Evolutionary conservation across 2,329 filamentous ascomycete genomes (phyloP), one percentile per base, ranked within the genome.

Genomic region (Ilyonectria sp.): DNA sequence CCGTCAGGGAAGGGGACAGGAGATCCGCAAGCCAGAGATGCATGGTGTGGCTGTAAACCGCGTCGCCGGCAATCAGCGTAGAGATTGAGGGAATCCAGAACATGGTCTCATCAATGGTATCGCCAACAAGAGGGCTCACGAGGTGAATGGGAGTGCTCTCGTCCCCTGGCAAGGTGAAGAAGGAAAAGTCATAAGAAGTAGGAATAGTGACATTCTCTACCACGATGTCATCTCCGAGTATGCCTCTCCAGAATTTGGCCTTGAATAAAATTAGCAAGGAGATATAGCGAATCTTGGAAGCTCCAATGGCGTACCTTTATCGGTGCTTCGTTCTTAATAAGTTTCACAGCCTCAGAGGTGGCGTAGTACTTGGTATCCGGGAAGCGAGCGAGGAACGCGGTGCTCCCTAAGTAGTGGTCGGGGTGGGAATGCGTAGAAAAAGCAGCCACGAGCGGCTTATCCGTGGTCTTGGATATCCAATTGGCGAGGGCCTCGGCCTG

Each of bases 1-100:
- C 44, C 2, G 61, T 65, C 17, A 70, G 40, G 13, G 57, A 43
- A 4, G 58, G 40, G 1, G 68, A 37, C 5, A 65, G 26, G 19
- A 70, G 61, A 31, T 70, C 68, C 1, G 68, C 65, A 9, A 70
- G 58, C 65, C 65, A 70, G 8, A 65, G 37, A 19, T 70, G 65
- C 52, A 65, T 57, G 4, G 54, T 57, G 8, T 60, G 56, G 11
- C 68, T 61, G 23, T 70, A 70, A 7, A 68, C 61, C 13, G 59
- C 21, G 43, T 70, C 68, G 2, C 68, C 68, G 6, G 68, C 65
- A 47, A 70, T 68, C 19, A 70, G 9, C 6, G 68, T 68, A 19
- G 49, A 54, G 2, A 68, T 59, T 1, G 65, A 65, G 4, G 68
- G 68, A 11, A 70, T 67, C 65, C 68, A 70, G 46, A 70, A 70